Conservation (phyloP, 2,329 filamentous ascomycete genomes). For the Ophiostoma himal-ulmi region DNA sequence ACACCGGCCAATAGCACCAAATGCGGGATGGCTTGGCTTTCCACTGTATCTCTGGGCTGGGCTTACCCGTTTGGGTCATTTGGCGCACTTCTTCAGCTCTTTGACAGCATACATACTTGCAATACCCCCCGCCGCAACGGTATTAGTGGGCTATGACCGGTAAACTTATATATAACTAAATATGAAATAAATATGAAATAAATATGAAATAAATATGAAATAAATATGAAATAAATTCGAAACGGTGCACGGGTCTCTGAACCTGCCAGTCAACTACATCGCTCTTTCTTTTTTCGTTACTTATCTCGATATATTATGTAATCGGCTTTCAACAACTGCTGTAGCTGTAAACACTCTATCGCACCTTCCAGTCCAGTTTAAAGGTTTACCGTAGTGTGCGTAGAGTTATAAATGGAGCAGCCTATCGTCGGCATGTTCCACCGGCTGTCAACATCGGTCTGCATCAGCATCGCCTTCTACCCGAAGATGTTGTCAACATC, state of each 20-base stretch:
- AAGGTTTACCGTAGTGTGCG: too few species aligned
- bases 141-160: neutral
- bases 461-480: neutral
- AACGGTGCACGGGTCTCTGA: neutral
- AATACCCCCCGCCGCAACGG: neutral
- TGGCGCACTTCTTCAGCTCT: neutral
- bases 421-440: too few species aligned
- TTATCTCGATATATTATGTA: neutral
- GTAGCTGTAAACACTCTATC: too few species aligned
- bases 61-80: neutral
- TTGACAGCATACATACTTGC: neutral
- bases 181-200: neutral
- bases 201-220: neutral
- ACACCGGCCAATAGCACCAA: constrained; percentile 16
- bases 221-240: neutral
- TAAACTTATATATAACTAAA: neutral
- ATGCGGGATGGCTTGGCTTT: constrained; percentile 15
- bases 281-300: neutral
- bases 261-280: neutral
- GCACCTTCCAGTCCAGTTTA: too few species aligned
- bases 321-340: too few species aligned
- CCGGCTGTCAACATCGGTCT: neutral
- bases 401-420: too few species aligned
- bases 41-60: neutral
- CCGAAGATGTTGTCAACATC: too few species aligned